Evolutionary conservation across 2,329 filamentous ascomycete genomes (phyloP).

Genomic region (Alternaria rosae): DNA sequence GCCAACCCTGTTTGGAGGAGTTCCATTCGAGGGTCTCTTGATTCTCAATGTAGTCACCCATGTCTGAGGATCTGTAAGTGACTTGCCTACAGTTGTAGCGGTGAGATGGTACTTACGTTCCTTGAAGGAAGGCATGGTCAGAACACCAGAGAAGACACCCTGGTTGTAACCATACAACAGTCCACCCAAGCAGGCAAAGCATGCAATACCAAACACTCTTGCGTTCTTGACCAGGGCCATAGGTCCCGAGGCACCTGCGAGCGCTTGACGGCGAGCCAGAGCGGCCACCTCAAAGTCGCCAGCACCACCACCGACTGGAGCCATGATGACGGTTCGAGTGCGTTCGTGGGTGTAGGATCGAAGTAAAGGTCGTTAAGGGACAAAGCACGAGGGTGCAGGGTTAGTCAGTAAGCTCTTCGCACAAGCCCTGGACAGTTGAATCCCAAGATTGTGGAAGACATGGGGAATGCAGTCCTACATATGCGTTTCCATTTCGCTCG

Average conservation of each 20-base stretch:
- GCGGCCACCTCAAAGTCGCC: constrained; percentile 51
- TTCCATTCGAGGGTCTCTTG: constrained; percentile 37
- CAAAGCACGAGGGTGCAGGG: background rate
- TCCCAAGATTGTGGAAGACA: background rate
- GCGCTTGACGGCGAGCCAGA: constrained; percentile 50
- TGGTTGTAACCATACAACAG: constrained; percentile 76
- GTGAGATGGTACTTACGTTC: constrained; percentile 34
- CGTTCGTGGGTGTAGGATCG: constrained; percentile 1
- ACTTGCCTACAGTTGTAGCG: too few relatives aligned
- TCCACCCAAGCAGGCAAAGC: constrained; percentile 61
- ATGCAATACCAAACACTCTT: constrained; percentile 63
- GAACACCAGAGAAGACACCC: constrained; percentile 75
- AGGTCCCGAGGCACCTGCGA: constrained; percentile 53
- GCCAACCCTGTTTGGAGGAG: constrained; percentile 55
- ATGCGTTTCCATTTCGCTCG: constrained; percentile 5
- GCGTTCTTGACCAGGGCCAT: constrained; percentile 59
- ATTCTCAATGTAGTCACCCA: constrained; percentile 49
- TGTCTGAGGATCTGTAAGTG: constrained; percentile 39
- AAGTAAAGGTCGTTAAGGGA: background rate
- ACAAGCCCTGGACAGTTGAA: constrained; percentile 5
- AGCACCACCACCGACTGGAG: constrained; percentile 45
- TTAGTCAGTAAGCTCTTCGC: constrained; percentile 3
- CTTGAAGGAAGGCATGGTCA: constrained; percentile 59
- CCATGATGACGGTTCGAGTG: constrained; percentile 37
- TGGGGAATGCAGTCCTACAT: constrained; percentile 8